Percentiles rank a stretch among this genome's conserved stretches.
Conservation (phyloP, 1,284 basidiomycete species). For the Cystobasidium pallidum region DNA sequence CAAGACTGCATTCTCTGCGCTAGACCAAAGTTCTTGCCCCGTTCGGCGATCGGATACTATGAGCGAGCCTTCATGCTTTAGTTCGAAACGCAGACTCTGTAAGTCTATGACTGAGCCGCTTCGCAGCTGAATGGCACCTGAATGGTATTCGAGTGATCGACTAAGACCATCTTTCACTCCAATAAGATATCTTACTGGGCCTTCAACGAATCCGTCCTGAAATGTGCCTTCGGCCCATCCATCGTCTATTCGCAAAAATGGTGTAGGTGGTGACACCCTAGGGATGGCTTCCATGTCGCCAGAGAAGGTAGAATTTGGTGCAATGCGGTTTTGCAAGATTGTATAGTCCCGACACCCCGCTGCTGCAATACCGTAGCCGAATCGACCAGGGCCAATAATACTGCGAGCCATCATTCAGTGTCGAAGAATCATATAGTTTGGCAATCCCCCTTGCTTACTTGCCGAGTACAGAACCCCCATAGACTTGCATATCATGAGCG, state of each 20-base stretch:
- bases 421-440: no score
- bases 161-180: conserved; percentile 51
- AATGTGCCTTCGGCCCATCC: conserved; percentile 45
- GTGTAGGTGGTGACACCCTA: conserved; percentile 49
- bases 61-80: conserved; percentile 47
- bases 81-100: conserved; percentile 46
- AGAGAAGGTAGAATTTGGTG: conserved; percentile 47
- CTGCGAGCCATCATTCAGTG: neutral
- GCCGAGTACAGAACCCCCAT: conserved; percentile 49
- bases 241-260: conserved; percentile 50
- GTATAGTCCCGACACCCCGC: conserved; percentile 49
- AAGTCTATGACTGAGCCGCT: conserved; percentile 25
- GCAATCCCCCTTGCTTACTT: no score
- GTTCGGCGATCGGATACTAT: conserved; percentile 37
- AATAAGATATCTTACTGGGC: conserved; percentile 51
- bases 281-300: conserved; percentile 46
- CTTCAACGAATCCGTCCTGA: conserved; percentile 52
- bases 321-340: conserved; percentile 48
- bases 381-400: conserved; percentile 49
- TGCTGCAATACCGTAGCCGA: conserved; percentile 52
- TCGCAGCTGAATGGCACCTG: conserved; percentile 39
- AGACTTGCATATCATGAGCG: conserved; percentile 42
- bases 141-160: conserved; percentile 46
- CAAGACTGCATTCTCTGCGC: conserved; percentile 2
- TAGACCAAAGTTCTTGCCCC: conserved; percentile 35